Evolutionary conservation across 306 rosid genomes (phyloP).

Genomic region (Quercus engelmannii): DNA sequence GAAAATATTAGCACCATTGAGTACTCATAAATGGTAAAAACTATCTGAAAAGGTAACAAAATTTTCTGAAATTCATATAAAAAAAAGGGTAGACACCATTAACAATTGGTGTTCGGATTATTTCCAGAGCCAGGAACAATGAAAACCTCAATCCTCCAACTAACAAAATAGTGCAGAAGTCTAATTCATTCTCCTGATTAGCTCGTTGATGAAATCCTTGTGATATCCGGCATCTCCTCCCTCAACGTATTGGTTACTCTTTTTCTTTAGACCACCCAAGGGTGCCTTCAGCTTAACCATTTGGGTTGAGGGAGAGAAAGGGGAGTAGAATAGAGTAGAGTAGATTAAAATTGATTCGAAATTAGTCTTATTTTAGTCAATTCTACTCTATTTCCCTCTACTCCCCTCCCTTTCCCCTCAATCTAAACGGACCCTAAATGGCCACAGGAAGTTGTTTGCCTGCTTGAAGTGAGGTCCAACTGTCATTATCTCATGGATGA

Average conservation of each 20-base stretch:
- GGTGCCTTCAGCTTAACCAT: background rate
- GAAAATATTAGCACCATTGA: no score
- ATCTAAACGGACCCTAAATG: slow-evolving; percentile 23
- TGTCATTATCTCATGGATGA: slow-evolving; percentile 75
- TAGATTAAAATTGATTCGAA: no score
- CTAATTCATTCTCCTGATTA: slow-evolving; percentile 83
- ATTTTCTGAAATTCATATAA: no score
- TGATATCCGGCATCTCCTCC: slow-evolving; percentile 10
- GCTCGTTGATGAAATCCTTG: slow-evolving; percentile 69
- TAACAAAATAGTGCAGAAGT: background rate
- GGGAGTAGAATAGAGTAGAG: no score
- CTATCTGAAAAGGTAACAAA: background rate
- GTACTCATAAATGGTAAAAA: background rate
- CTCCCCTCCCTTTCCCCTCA: no score
- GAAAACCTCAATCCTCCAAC: slow-evolving; percentile 2
- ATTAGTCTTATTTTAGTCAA: no score
- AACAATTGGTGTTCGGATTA: slow-evolving; percentile 1
- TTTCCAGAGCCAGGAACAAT: slow-evolving; percentile 17
- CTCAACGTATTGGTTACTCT: no score
- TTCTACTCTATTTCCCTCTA: no score
- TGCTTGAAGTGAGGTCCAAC: slow-evolving; percentile 52
- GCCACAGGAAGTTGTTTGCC: slow-evolving; percentile 79
- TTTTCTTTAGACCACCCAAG: no score
- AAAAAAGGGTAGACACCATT: background rate
- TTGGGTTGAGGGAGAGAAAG: no score